phyloP scores from a whole-genome alignment of 768 basidiomycete genomes.

The Gyrodon lividus region DNA sequence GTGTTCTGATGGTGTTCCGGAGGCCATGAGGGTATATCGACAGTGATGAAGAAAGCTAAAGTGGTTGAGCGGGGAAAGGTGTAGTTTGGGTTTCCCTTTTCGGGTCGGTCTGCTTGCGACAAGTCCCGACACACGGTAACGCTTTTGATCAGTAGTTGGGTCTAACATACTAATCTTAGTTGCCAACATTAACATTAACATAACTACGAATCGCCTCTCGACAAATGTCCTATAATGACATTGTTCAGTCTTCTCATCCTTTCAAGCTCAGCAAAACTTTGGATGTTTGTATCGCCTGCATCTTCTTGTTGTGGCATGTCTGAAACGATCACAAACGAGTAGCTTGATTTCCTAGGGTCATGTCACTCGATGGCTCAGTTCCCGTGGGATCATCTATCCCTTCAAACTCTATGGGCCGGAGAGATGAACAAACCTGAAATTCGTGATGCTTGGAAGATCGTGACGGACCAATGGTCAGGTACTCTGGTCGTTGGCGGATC shows the following conservation, averaged over 20 bases:
- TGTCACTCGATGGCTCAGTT: conserved; percentile 46
- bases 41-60: conserved; percentile 6
- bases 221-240: neutral
- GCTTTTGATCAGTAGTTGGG: no score
- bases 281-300: conserved; percentile 38
- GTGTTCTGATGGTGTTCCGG: conserved; percentile 17
- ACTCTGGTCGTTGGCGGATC: conserved; percentile 49
- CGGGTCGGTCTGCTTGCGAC: neutral
- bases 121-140: no score
- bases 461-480: conserved; percentile 50
- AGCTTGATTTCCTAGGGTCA: conserved; percentile 34
- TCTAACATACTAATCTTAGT: no score
- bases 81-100: conserved; percentile 22
- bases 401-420: conserved; percentile 42
- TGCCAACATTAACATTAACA: no score
- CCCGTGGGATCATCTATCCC: conserved; percentile 37
- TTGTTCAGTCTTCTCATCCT: conserved; percentile 30
- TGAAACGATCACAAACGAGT: conserved; percentile 9
- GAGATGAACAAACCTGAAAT: conserved; percentile 31
- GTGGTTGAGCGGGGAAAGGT: conserved; percentile 5
- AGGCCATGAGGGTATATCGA: conserved; percentile 20
- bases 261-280: conserved; percentile 44
- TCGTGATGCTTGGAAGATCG: conserved; percentile 40
- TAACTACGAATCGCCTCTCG: neutral
- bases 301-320: conserved; percentile 6